Conservation (phyloP, 225 moss, liverwort and hornwort species). For the Straminergon stramineum region DNA sequence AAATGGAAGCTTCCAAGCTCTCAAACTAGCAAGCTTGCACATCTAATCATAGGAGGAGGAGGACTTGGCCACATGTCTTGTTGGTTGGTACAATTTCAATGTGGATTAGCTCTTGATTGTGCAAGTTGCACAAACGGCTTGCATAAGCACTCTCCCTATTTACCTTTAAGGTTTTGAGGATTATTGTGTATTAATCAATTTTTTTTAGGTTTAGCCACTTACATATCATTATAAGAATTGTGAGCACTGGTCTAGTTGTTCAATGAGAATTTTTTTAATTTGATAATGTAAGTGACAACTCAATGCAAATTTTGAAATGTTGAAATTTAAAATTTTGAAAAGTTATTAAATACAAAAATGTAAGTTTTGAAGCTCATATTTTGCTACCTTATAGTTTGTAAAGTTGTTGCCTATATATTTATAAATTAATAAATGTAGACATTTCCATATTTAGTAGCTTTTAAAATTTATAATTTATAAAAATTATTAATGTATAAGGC, state of each 20-base stretch:
- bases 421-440: not conserved
- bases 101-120: no score
- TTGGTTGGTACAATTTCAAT: no score
- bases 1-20: no score
- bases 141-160: no score
- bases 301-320: not conserved
- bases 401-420: not conserved
- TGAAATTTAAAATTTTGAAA: not conserved
- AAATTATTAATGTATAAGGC: not conserved
- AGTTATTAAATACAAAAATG: not conserved
- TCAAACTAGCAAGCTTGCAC: no score
- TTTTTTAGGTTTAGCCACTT: no score
- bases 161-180: no score
- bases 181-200: no score
- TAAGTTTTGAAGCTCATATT: not conserved
- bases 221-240: no score
- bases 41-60: no score
- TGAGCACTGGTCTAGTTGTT: not conserved
- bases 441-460: rapidly evolving
- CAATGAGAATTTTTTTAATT: not conserved
- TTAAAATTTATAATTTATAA: not conserved
- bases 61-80: no score
- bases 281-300: not conserved
- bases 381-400: not conserved
- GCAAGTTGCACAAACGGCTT: no score